phyloP scores from a whole-genome alignment of 345 rosid genomes.

The Capsella bursapastoris region DNA sequence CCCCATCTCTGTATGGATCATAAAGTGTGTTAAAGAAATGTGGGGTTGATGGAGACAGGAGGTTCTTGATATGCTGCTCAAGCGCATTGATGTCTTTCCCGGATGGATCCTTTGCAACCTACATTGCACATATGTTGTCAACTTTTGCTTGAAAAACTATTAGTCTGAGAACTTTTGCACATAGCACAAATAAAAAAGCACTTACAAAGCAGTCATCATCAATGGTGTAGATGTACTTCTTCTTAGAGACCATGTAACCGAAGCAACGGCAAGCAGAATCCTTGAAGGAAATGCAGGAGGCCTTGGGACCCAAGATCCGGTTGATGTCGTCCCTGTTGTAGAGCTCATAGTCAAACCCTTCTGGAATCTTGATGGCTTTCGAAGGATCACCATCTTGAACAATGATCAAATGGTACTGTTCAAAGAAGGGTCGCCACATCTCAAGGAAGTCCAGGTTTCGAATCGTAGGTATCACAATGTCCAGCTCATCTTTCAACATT shows the following conservation, averaged over 20 bases:
- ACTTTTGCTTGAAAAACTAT: not conserved
- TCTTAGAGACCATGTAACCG: constrained; percentile 67
- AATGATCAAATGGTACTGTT: constrained; percentile 42
- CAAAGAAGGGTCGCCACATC: constrained; percentile 43
- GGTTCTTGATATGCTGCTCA: constrained; percentile 85
- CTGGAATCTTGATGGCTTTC: constrained; percentile 31
- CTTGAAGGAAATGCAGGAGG: constrained; percentile 45
- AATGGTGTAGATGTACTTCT: constrained; percentile 65
- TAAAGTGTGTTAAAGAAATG: constrained; percentile 84
- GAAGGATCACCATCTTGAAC: constrained; percentile 48
- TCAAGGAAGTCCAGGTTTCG: constrained; percentile 43
- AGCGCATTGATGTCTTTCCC: constrained; percentile 83
- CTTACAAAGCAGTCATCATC: constrained; percentile 74
- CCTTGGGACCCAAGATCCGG: constrained; percentile 43
- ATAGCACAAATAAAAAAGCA: not conserved
- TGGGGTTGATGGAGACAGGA: constrained; percentile 70
- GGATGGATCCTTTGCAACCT: constrained; percentile 87
- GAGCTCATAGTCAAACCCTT: constrained; percentile 41
- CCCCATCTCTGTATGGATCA: constrained; percentile 74
- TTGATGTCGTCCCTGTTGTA: constrained; percentile 44
- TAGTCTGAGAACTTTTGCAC: not conserved
- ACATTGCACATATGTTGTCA: constrained; percentile 25
- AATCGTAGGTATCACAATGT: constrained; percentile 46
- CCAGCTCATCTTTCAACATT: constrained; percentile 42
- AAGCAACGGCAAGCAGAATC: constrained; percentile 60